Percentiles rank a stretch among this genome's conserved stretches.
Conservation (phyloP, 352 stramenopile genomes). For the Globisporangium barbulae region DNA sequence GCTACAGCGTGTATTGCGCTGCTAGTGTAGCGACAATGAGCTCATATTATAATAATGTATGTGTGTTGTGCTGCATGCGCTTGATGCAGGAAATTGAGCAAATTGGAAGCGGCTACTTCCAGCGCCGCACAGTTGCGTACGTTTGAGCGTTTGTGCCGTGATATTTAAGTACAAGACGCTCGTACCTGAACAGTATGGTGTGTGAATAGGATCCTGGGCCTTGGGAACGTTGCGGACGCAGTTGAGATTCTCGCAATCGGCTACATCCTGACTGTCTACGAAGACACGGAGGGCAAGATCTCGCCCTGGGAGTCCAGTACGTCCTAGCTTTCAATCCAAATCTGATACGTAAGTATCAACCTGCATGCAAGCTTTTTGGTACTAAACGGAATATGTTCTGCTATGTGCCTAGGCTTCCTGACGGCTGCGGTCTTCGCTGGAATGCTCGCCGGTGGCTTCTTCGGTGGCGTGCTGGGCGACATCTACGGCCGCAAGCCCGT, state of each 20-base stretch:
- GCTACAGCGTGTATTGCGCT: not conserved
- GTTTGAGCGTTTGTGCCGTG: conserved; percentile 15
- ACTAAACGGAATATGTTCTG: not conserved
- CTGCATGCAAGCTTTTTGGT: not conserved
- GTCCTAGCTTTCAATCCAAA: conserved; percentile 12
- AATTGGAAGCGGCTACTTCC: conserved; percentile 71
- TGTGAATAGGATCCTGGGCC: conserved; percentile 52
- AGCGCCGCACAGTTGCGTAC: conserved; percentile 65
- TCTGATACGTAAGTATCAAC: conserved; percentile 10
- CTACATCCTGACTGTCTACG: conserved; percentile 84
- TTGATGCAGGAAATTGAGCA: conserved; percentile 62
- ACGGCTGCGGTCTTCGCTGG: conserved; percentile 88
- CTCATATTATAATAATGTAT: not conserved
- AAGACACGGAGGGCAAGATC: conserved; percentile 58
- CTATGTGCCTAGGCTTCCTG: conserved; percentile 54
- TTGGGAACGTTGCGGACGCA: conserved; percentile 87
- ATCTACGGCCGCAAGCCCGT: conserved; percentile 78
- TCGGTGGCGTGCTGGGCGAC: conserved; percentile 75
- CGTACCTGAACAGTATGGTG: conserved; percentile 21
- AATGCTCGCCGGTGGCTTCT: conserved; percentile 82
- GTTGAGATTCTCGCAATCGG: conserved; percentile 90
- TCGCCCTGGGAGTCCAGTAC: conserved; percentile 74
- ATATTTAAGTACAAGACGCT: conserved; percentile 10
- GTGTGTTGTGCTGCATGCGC: not conserved
- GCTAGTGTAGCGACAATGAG: not conserved